These are phyloP conservation scores for Lathyrus tuberosus DNA, from an alignment of 306 rosid genomes.

Conservation along the genomic window DNA sequence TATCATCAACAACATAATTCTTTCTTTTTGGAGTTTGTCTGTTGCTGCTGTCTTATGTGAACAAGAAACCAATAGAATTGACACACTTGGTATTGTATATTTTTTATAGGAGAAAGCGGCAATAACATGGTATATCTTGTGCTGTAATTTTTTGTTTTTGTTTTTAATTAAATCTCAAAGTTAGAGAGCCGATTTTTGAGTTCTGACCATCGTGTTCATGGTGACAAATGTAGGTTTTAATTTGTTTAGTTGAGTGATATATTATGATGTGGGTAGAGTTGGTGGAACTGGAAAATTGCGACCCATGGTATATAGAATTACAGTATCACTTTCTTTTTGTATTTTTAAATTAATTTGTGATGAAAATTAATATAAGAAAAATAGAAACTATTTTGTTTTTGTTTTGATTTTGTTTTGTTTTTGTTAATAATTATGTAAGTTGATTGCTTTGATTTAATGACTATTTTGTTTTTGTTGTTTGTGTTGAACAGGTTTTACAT, in stretches of 20 bases:
- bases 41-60: constrained; percentile 61
- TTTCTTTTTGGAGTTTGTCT: constrained; percentile 71
- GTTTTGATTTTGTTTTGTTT: too few relatives aligned
- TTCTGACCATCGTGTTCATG: constrained; percentile 43
- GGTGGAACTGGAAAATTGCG: neutral
- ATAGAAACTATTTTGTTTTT: too few relatives aligned
- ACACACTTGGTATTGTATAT: constrained; percentile 76
- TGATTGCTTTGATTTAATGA: too few relatives aligned
- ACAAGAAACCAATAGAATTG: constrained; percentile 61
- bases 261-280: constrained; percentile 5
- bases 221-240: constrained; percentile 47
- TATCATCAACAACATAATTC: constrained; percentile 65
- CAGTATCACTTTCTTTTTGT: too few relatives aligned
- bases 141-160: constrained; percentile 49
- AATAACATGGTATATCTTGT: constrained; percentile 67
- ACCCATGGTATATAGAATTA: too few relatives aligned
- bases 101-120: constrained; percentile 66
- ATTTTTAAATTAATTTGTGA: too few relatives aligned
- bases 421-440: too few relatives aligned
- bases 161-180: constrained; percentile 38
- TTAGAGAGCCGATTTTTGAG: constrained; percentile 53
- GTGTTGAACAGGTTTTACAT: too few relatives aligned
- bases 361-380: too few relatives aligned
- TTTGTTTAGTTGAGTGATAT: constrained; percentile 33
- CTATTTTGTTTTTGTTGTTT: too few relatives aligned